These are phyloP conservation scores for Paecilomyces sp. DNA, from an alignment of 2,329 filamentous ascomycete species.

Conservation along the genomic window DNA sequence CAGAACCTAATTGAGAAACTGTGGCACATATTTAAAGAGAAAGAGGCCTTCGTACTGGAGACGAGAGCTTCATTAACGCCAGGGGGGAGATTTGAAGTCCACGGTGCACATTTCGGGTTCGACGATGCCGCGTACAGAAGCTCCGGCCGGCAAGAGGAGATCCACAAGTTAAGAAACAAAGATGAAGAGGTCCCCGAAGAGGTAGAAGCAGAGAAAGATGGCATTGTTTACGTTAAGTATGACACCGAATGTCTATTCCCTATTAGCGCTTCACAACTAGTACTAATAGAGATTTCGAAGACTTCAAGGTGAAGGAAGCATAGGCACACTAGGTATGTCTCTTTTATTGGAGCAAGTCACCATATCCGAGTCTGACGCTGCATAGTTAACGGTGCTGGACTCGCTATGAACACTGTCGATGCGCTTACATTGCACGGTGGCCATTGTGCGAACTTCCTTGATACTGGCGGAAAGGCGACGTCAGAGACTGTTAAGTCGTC, in stretches of 20 bases:
- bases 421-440: conserved; percentile 63
- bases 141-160: conserved; percentile 52
- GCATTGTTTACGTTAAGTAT: conserved; percentile 71
- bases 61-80: conserved; percentile 39
- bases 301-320: conserved; percentile 48
- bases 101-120: conserved; percentile 55
- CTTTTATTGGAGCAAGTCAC: conserved; percentile 6
- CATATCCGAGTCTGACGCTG: conserved; percentile 56
- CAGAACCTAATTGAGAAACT: conserved; percentile 47
- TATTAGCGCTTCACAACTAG: neutral
- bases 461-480: conserved; percentile 85
- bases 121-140: conserved; percentile 64
- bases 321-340: conserved; percentile 60
- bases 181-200: conserved; percentile 49
- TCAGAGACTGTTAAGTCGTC: conserved; percentile 69
- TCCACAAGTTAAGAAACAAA: conserved; percentile 52
- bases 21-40: conserved; percentile 53
- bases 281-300: conserved; percentile 16
- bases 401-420: conserved; percentile 77
- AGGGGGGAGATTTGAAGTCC: conserved; percentile 43
- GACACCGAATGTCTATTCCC: conserved; percentile 2
- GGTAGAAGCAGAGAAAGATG: conserved; percentile 57
- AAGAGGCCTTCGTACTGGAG: conserved; percentile 59
- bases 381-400: conserved; percentile 58
- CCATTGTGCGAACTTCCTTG: conserved; percentile 72